Evolutionary conservation across 2,329 filamentous ascomycete genomes (phyloP).

Genomic region (Aphanoascus verrucosus): DNA sequence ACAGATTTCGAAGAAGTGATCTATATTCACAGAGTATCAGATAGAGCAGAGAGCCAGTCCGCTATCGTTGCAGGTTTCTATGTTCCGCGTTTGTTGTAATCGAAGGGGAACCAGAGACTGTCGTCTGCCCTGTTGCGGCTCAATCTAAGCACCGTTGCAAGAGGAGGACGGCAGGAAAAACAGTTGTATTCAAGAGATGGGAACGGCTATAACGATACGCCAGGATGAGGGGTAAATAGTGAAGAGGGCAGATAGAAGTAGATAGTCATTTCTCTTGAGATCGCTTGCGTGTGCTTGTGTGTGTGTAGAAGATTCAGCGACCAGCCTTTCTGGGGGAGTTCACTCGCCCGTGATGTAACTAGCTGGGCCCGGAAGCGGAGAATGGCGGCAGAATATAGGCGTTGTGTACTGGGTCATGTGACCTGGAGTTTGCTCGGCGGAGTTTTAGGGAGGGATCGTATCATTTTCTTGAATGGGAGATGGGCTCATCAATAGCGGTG

Average conservation of each 20-base stretch:
- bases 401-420: background rate
- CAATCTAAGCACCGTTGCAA: background rate
- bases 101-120: background rate
- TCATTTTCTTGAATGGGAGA: too few species aligned
- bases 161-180: background rate
- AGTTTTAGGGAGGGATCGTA: too few species aligned
- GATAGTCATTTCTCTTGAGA: background rate
- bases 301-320: background rate
- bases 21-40: background rate
- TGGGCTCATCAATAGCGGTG: too few species aligned
- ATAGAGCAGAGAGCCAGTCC: background rate
- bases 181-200: background rate
- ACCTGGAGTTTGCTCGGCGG: background rate
- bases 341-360: constrained; percentile 8
- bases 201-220: background rate
- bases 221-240: background rate
- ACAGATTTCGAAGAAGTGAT: background rate
- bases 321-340: background rate
- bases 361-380: background rate
- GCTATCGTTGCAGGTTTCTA: background rate
- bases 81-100: too few species aligned
- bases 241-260: background rate
- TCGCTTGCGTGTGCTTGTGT: background rate
- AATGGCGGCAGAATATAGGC: background rate
- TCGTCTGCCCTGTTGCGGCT: background rate